These are phyloP conservation scores for Geotrichum australiense DNA, from an alignment of 1,139 yeast species.

Conservation along the genomic window DNA sequence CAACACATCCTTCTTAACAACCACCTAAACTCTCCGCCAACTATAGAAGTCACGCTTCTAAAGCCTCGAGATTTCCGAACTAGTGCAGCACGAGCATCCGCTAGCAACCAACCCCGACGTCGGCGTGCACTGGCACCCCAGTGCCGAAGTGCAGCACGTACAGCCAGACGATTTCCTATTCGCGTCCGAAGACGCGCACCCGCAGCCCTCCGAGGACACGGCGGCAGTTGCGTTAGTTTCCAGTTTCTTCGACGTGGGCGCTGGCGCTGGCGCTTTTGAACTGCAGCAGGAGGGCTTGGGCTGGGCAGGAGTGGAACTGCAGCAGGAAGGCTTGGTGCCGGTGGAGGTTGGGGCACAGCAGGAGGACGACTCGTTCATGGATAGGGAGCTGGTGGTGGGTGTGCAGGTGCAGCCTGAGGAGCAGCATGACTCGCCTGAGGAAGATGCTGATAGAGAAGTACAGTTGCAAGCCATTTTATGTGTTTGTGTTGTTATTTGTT, in stretches of 20 bases:
- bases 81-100: slow-evolving; percentile 14
- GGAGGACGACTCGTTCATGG: not conserved
- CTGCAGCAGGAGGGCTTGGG: not conserved
- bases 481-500: not conserved
- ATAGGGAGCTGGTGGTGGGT: not conserved
- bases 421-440: slow-evolving; percentile 2
- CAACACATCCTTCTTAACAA: too few species aligned
- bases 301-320: not conserved
- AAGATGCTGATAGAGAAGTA: not conserved
- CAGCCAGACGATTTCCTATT: slow-evolving; percentile 10
- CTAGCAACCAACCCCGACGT: slow-evolving; percentile 4
- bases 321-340: not conserved
- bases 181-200: slow-evolving; percentile 5
- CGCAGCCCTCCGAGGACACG: slow-evolving; percentile 7
- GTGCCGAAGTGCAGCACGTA: slow-evolving; percentile 7
- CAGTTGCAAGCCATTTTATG: slow-evolving; percentile 8
- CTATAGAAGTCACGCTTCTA: slow-evolving; percentile 34
- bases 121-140: slow-evolving; percentile 13
- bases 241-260: not conserved
- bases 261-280: not conserved
- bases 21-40: slow-evolving; percentile 62
- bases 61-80: slow-evolving; percentile 13
- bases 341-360: not conserved
- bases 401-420: not conserved
- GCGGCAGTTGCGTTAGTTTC: slow-evolving; percentile 4